Evolutionary conservation across 148 eudicot species (phyloP).

Genomic region (Fallopia convolvulus): DNA sequence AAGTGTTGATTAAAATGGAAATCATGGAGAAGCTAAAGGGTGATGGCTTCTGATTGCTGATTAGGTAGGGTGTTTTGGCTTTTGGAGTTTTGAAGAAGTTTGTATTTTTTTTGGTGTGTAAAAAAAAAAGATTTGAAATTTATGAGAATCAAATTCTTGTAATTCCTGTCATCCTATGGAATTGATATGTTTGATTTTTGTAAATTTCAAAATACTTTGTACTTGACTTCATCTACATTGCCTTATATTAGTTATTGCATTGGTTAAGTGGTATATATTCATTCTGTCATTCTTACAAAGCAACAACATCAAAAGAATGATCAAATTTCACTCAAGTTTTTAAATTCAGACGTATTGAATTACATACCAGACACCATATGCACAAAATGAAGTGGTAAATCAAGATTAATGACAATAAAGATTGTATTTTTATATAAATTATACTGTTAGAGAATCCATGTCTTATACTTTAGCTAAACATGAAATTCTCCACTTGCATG

Average conservation of each 20-base stretch:
- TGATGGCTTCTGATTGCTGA: constrained; percentile 4
- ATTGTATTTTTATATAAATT: background rate
- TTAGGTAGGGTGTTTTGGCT: constrained; percentile 8
- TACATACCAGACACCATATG: constrained; percentile 2
- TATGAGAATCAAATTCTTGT: constrained; percentile 7
- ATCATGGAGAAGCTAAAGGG: constrained; percentile 1
- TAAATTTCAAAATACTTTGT: constrained; percentile 8
- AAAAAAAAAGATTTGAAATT: constrained; percentile 3
- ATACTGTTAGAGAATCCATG: background rate
- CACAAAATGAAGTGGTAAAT: background rate
- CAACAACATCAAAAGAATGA: background rate
- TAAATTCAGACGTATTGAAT: background rate
- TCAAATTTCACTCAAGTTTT: background rate
- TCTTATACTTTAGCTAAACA: background rate
- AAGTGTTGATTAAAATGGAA: background rate
- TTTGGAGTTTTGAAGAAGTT: constrained; percentile 11
- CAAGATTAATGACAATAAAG: background rate
- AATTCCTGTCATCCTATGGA: background rate
- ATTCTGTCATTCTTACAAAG: background rate
- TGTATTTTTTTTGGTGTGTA: constrained; percentile 6
- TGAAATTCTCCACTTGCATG: constrained; percentile 14
- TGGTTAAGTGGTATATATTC: background rate
- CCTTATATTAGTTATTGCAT: background rate
- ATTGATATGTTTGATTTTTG: constrained; percentile 6
- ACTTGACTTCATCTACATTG: background rate